Base-by-base conservation (phyloP, 768 basidiomycete species). In the Antrodiella citrinella region DNA sequence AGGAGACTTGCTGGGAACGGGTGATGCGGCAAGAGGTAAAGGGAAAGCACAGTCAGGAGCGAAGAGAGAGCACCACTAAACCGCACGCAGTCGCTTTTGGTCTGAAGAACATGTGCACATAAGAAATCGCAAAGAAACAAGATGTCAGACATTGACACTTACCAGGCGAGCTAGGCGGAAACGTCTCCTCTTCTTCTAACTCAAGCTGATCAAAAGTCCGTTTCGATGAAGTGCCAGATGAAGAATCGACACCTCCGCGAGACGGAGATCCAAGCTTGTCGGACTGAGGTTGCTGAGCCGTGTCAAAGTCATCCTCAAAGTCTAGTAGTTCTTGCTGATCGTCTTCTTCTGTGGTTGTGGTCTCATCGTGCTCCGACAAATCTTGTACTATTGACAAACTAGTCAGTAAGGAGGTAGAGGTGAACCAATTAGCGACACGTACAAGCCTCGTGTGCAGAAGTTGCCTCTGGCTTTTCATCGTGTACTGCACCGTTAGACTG, bases 121-220 rank as follows among this genome's bases (percentile, higher is more conserved):
- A n/a, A n/a, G n/a, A n/a, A n/a, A n/a, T n/a, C n/a, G n/a, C n/a
- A n/a, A n/a, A n/a, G n/a, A n/a, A n/a, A n/a, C n/a, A n/a, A n/a
- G n/a, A n/a, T n/a, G n/a, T n/a, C n/a, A n/a, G n/a, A n/a, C n/a
- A n/a, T n/a, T 38, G 35, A 38, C 10, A 18, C 35, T 38, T 38
- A 38, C 35, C 35, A 38, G 35, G 35, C 35, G 35, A 18, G 35
- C 10, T 38, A 10, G 35, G 35, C 10, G 35, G 10, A 43, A 22
- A n/a, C 41, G n/a, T n/a, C 21, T 43, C 41, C 9, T 18, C 25
- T 3, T 42, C 50, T 4, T 54, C 51, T 12, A 26, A 21, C 5
- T 48, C 52, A 3, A 52, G 48, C 12, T 56, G 51, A 3, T 52
- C 54, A 13, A 45, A 44, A 20, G 54, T 52, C 15, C 54, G 54